Conservation (phyloP, 441 rosid genomes). For the Arabidopsis lyrata region DNA sequence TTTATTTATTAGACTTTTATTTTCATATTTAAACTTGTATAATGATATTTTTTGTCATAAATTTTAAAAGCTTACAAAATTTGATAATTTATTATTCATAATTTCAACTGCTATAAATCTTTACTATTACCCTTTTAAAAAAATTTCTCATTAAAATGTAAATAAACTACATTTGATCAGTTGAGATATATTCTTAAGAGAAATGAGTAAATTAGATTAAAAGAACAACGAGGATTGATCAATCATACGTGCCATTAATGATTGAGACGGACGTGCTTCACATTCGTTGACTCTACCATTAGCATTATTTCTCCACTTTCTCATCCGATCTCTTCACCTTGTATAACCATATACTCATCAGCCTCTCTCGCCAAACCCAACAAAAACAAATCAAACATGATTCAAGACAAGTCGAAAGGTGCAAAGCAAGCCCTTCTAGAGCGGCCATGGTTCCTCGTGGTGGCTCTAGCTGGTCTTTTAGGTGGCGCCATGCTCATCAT, state of each 20-base stretch:
- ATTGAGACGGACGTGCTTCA: conserved; percentile 42
- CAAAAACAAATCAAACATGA: conserved; percentile 31
- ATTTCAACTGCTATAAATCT: too few relatives aligned
- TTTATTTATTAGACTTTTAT: too few relatives aligned
- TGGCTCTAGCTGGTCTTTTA: conserved; percentile 55
- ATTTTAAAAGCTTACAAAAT: too few relatives aligned
- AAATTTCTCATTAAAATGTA: background rate
- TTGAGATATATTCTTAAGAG: background rate
- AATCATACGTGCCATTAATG: conserved; percentile 29
- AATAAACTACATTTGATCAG: background rate
- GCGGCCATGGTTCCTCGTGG: conserved; percentile 49
- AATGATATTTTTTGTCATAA: too few relatives aligned
- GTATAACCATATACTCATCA: conserved; percentile 34
- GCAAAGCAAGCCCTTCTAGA: conserved; percentile 44
- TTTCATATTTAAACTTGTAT: too few relatives aligned
- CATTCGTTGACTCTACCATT: conserved; percentile 27
- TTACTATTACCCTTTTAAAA: background rate
- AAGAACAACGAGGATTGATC: background rate
- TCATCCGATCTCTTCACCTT: conserved; percentile 31
- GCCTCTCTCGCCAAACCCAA: conserved; percentile 28
- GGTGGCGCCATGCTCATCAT: conserved; percentile 56
- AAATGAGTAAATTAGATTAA: background rate
- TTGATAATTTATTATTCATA: too few relatives aligned
- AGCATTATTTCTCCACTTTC: conserved; percentile 42
- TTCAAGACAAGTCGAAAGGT: conserved; percentile 44